Evolutionary conservation across 805 yeast genomes (phyloP), one percentile per base, ranked within the genome.

Genomic region (Candida easanensis): DNA sequence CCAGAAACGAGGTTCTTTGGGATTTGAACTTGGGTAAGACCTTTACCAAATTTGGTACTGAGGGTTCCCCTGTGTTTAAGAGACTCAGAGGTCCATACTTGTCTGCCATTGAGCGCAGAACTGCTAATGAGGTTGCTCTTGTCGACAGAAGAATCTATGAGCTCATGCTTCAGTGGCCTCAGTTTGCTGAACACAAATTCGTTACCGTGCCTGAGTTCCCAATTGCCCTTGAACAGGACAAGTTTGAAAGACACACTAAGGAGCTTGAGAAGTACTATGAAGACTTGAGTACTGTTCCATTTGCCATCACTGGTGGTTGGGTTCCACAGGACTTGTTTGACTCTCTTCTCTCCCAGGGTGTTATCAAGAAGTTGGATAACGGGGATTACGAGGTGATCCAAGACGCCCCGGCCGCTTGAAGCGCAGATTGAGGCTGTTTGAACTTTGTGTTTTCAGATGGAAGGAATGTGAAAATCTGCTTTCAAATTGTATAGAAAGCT

Each of bases 271-370:
- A 71, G 23, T 85, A 87, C 69, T 91, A 88, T 64, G 68, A 76
- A 50, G 80, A 78, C 52, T 65, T 85, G 36, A 74, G 83, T 28
- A 71, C 81, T 5, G 74, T 80, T 39, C 97, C 97, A 33, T 90
- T 88, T 64, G 83, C 87, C 23, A 91, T 91, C 36, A 85, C 97
- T 19, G 84, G 86, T 42, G 97, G 97, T 5, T 91, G 97, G 96
- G 77, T 93, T 44, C 97, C 98, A 15, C 96, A 88, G 60, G 96
- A 88, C 60, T 80, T 88, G 84, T 90, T 91, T 58, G 83, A 79
- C 26, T 76, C 77, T 38, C 71, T 88, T 55, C 64, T 80, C 32
- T 77, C 79, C 17, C 81, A 81, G 48, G 93, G 91, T 1, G 71
- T 83, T 44, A 70, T 91, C 44, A 79, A 77, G 41, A 74, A 80